These are phyloP conservation scores for Kodamaea suecica DNA, from an alignment of 1,139 yeast species.

Conservation along the genomic window DNA sequence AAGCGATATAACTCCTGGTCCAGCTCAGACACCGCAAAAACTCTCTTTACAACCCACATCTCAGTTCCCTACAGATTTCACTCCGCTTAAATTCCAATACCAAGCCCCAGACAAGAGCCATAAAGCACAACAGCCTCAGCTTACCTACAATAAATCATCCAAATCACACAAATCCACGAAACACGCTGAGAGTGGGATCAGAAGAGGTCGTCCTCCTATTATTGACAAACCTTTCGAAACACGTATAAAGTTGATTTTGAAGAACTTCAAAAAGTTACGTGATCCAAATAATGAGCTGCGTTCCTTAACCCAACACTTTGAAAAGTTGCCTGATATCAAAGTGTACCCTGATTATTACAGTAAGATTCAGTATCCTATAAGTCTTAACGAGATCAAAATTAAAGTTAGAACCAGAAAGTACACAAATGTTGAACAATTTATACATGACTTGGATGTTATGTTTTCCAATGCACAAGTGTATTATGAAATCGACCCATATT, in stretches of 20 bases:
- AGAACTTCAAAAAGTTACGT: constrained; percentile 72
- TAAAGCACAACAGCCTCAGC: constrained; percentile 1
- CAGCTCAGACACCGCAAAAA: constrained; percentile 3
- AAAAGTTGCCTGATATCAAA: constrained; percentile 74
- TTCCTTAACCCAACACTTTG: constrained; percentile 60
- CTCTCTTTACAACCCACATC: constrained; percentile 4
- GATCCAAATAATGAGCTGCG: constrained; percentile 49
- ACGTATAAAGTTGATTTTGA: constrained; percentile 80
- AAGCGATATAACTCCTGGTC: constrained; percentile 5
- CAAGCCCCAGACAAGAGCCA: constrained; percentile 8
- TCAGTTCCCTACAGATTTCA: constrained; percentile 6
- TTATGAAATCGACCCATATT: constrained; percentile 53
- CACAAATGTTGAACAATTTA: constrained; percentile 67
- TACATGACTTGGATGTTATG: constrained; percentile 73
- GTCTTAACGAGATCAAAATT: constrained; percentile 76
- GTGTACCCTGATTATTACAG: constrained; percentile 66
- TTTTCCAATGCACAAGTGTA: constrained; percentile 70
- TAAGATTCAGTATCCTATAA: constrained; percentile 65
- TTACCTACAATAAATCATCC: constrained; percentile 3
- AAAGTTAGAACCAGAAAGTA: constrained; percentile 87
- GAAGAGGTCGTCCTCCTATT: constrained; percentile 93
- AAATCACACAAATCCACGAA: constrained; percentile 10
- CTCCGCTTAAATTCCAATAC: constrained; percentile 10
- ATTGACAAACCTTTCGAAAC: constrained; percentile 94
- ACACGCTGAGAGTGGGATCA: constrained; percentile 55